These are phyloP conservation scores for Sarcodon sp. DNA, from an alignment of 768 basidiomycete species.

Conservation along the genomic window DNA sequence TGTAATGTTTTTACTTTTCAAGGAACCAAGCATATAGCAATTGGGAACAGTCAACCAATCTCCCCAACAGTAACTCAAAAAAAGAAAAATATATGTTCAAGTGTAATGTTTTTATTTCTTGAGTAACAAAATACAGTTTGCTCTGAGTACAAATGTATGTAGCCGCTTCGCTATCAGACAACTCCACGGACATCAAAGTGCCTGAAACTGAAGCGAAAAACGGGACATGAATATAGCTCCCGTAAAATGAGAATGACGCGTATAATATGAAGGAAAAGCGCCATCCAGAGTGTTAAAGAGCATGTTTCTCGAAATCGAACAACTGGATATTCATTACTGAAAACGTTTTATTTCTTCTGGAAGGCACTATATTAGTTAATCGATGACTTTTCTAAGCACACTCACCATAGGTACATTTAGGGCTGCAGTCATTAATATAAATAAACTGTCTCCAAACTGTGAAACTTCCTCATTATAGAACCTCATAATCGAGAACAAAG, in stretches of 20 bases:
- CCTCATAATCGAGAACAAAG: constrained; percentile 9
- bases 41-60: too few relatives aligned
- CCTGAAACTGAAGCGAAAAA: too few relatives aligned
- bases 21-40: background rate
- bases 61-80: too few relatives aligned
- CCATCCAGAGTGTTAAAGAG: constrained; percentile 97
- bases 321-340: background rate
- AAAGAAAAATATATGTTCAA: too few relatives aligned
- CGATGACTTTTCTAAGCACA: too few relatives aligned
- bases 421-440: background rate
- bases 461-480: background rate
- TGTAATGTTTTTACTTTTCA: background rate
- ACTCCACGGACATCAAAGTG: too few relatives aligned
- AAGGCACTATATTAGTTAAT: too few relatives aligned
- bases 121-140: too few relatives aligned
- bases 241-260: constrained; percentile 95
- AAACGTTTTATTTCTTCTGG: background rate
- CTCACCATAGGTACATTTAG: too few relatives aligned
- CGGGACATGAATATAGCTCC: constrained; percentile 50
- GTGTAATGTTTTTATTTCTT: too few relatives aligned
- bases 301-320: constrained; percentile 14
- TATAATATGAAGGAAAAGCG: constrained; percentile 34
- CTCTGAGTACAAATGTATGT: too few relatives aligned
- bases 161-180: too few relatives aligned
- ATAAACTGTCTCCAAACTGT: background rate